Conservation (phyloP, 768 basidiomycete species). For the Boletellus sp. region DNA sequence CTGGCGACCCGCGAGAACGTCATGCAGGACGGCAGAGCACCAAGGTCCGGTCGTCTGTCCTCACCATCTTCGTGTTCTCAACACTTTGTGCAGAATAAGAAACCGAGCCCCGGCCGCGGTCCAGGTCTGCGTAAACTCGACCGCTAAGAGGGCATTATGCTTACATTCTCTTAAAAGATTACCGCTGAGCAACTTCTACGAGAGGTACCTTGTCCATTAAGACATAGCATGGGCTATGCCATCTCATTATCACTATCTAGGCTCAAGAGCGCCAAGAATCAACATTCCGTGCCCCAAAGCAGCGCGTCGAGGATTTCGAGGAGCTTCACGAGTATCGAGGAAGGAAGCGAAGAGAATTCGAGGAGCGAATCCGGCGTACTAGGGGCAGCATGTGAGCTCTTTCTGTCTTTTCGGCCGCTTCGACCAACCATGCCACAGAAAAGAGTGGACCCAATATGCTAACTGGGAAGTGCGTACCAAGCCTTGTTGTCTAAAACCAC, state of each 20-base stretch:
- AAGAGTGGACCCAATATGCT: constrained; percentile 85
- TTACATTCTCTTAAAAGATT: constrained; percentile 54
- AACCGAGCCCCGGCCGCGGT: constrained; percentile 94
- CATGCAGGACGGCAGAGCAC: constrained; percentile 82
- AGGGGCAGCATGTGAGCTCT: constrained; percentile 70
- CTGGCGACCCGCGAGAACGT: not conserved
- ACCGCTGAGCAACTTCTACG: constrained; percentile 97
- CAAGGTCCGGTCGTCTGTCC: constrained; percentile 46
- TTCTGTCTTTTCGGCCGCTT: not conserved
- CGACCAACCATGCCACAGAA: constrained; percentile 40
- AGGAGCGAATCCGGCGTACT: constrained; percentile 79
- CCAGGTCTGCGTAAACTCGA: constrained; percentile 51
- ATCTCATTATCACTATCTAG: constrained; percentile 35
- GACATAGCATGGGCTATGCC: not conserved
- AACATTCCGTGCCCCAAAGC: constrained; percentile 86
- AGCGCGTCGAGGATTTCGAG: constrained; percentile 95
- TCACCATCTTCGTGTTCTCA: not conserved
- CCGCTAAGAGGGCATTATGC: not conserved
- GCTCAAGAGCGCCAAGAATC: constrained; percentile 98
- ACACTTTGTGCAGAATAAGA: constrained; percentile 64
- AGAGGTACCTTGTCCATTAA: constrained; percentile 51
- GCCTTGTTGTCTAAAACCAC: not conserved
- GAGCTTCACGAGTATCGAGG: constrained; percentile 87
- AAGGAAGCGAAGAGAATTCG: constrained; percentile 89
- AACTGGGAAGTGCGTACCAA: constrained; percentile 67